Conservation (phyloP, 2,329 filamentous ascomycete genomes). For the Penicillium glabrum region DNA sequence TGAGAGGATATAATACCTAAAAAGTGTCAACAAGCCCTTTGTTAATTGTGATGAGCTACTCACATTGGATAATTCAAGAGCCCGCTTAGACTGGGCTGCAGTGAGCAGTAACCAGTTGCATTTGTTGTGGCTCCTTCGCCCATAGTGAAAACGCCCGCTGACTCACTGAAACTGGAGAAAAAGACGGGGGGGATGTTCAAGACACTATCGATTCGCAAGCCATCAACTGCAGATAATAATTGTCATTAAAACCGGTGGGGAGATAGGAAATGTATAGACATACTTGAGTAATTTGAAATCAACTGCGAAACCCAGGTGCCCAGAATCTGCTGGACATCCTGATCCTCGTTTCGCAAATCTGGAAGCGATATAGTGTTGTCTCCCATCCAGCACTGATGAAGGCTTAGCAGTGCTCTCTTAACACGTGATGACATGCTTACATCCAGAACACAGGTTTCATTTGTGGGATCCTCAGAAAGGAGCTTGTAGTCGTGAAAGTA, state of each 20-base stretch:
- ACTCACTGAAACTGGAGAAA: not conserved
- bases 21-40: not conserved
- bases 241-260: not conserved
- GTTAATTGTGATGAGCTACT: not conserved
- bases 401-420: not conserved
- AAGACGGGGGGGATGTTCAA: not conserved
- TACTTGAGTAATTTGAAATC: not conserved
- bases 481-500: not conserved
- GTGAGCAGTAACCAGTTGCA: not conserved
- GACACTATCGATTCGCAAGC: not conserved
- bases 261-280: not conserved
- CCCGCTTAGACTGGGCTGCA: not conserved
- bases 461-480: not conserved
- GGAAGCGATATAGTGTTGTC: not conserved
- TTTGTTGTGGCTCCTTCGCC: not conserved
- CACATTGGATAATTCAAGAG: not conserved
- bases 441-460: not conserved
- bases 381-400: not conserved
- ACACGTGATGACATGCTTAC: not conserved
- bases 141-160: not conserved
- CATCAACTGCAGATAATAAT: not conserved
- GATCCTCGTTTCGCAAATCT: not conserved
- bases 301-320: not conserved
- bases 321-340: not conserved
- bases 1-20: not conserved